Conservation (phyloP, 208 protist genomes). For the Plasmodiophora brassicae region DNA sequence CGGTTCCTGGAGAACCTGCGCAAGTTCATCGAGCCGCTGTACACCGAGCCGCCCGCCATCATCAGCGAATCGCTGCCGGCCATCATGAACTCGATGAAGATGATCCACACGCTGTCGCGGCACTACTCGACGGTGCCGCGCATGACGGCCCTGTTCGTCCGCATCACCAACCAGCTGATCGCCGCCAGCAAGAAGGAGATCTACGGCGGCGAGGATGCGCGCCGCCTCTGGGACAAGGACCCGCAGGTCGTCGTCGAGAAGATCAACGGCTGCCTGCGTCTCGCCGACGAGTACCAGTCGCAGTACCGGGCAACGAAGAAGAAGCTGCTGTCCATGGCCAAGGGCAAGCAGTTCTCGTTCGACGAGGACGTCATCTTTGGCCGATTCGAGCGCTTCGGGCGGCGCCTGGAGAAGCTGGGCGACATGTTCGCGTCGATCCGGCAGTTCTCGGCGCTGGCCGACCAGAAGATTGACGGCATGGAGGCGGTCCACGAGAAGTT, state of each 20-base stretch:
- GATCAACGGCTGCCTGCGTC: constrained; percentile 75
- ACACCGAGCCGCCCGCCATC: constrained; percentile 74
- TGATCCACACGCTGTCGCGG: constrained; percentile 90
- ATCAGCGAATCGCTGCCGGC: constrained; percentile 85
- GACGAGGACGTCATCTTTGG: constrained; percentile 89
- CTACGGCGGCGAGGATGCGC: constrained; percentile 71
- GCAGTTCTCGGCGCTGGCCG: constrained; percentile 85
- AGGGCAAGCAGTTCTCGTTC: constrained; percentile 64
- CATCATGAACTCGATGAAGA: constrained; percentile 88
- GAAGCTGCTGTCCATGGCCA: neutral
- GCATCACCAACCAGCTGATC: constrained; percentile 93
- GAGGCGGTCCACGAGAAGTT: constrained; percentile 64
- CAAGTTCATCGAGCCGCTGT: constrained; percentile 91
- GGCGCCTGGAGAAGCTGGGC: constrained; percentile 89
- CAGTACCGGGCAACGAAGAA: neutral
- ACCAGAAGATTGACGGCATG: constrained; percentile 87
- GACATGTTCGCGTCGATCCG: constrained; percentile 87
- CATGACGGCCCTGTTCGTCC: constrained; percentile 92
- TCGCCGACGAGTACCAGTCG: constrained; percentile 83
- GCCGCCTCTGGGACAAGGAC: constrained; percentile 82
- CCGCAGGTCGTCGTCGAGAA: constrained; percentile 66
- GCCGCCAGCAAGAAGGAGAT: constrained; percentile 81
- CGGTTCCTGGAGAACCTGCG: constrained; percentile 91
- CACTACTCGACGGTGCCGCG: constrained; percentile 82
- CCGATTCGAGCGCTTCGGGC: constrained; percentile 89